Evolutionary conservation across 805 yeast species (phyloP).

Genomic region (Ogataea zsoltii): DNA sequence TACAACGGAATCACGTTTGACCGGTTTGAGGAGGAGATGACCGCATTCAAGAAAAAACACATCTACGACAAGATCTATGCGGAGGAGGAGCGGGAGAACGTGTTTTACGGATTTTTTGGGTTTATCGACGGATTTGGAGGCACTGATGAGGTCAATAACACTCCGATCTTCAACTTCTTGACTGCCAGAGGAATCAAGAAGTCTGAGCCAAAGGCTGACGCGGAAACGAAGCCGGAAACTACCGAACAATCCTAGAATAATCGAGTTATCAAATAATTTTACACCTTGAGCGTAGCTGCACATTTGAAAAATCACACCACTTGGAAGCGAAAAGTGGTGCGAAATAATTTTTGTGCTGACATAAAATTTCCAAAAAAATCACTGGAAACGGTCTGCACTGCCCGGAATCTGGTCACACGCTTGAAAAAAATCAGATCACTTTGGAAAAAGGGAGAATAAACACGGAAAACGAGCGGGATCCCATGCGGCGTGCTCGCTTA

Average conservation of each 20-base stretch:
- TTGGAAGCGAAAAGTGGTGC: background rate
- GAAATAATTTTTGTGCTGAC: background rate
- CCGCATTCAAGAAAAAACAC: constrained; percentile 79
- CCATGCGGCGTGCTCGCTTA: too few species aligned
- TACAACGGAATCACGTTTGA: constrained; percentile 73
- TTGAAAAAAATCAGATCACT: background rate
- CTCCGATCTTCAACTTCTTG: constrained; percentile 60
- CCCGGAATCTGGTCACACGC: background rate
- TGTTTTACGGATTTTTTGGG: constrained; percentile 86
- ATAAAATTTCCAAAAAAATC: background rate
- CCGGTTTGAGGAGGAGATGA: constrained; percentile 67
- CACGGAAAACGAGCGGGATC: too few species aligned
- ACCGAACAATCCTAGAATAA: background rate
- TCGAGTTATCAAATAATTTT: background rate
- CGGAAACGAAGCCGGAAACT: constrained; percentile 6
- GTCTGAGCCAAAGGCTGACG: constrained; percentile 1
- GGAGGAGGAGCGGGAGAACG: constrained; percentile 86
- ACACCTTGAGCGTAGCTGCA: background rate
- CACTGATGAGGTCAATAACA: constrained; percentile 48
- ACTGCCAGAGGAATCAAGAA: constrained; percentile 46
- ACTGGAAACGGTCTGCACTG: background rate
- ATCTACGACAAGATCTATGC: constrained; percentile 91
- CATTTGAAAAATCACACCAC: constrained; percentile 12
- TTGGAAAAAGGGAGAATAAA: background rate
- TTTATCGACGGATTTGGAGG: constrained; percentile 81